Evolutionary conservation across 352 stramenopile genomes (phyloP).

Genomic region (Hyaloperonospora brassicae): DNA sequence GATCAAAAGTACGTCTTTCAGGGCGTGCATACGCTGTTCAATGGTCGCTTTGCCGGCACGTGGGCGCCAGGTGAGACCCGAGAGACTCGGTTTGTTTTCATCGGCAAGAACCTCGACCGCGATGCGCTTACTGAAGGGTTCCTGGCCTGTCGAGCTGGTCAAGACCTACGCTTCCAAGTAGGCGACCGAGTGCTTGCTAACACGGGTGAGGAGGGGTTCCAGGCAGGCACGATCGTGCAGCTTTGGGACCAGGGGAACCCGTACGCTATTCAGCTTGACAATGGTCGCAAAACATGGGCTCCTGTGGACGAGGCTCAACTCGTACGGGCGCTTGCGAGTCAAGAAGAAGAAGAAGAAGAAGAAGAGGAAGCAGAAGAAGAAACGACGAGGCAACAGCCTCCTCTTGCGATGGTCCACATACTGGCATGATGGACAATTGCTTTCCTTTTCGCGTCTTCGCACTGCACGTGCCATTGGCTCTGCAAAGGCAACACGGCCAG

Average conservation of each 20-base stretch:
- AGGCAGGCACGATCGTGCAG: constrained; percentile 30
- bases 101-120: constrained; percentile 85
- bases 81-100: constrained; percentile 93
- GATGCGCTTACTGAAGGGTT: constrained; percentile 44
- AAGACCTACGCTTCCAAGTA: constrained; percentile 32
- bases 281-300: constrained; percentile 35
- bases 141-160: constrained; percentile 28
- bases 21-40: constrained; percentile 94
- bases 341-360: too few species aligned
- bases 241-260: constrained; percentile 47
- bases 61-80: constrained; percentile 78
- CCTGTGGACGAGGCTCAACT: constrained; percentile 34
- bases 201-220: constrained; percentile 30
- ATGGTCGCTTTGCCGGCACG: constrained; percentile 78
- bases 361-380: constrained; percentile 1
- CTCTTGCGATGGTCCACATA: constrained; percentile 22
- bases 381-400: constrained; percentile 10
- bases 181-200: constrained; percentile 38
- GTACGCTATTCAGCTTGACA: constrained; percentile 38
- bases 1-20: constrained; percentile 94
- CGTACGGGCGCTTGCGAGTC: constrained; percentile 17
- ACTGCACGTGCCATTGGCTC: too few species aligned
- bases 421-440: constrained; percentile 7
- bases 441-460: too few species aligned
- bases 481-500: too few species aligned